Conservation (phyloP, 2,329 filamentous ascomycete species). For the Blumeriella jaapii region DNA sequence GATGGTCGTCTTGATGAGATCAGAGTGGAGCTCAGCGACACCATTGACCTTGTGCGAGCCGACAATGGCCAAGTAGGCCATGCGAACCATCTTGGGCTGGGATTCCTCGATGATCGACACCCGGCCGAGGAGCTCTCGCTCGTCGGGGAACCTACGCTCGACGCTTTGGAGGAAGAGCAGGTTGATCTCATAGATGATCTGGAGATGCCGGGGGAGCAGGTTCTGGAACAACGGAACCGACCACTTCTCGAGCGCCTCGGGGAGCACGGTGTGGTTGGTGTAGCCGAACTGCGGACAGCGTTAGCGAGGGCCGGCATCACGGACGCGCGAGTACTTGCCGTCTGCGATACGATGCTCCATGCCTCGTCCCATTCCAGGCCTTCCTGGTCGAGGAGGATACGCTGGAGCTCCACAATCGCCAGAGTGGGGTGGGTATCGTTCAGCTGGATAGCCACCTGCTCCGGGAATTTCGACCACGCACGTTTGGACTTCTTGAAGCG, state of each 20-base stretch:
- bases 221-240: conserved; percentile 87
- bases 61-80: conserved; percentile 91
- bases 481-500: conserved; percentile 97
- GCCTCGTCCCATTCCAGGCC: conserved; percentile 88
- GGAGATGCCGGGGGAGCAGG: conserved; percentile 82
- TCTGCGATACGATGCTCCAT: conserved; percentile 68
- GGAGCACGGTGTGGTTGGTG: conserved; percentile 96
- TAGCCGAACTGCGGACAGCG: conserved; percentile 57
- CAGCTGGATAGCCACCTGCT: conserved; percentile 92
- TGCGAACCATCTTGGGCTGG: conserved; percentile 94
- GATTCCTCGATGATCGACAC: conserved; percentile 99
- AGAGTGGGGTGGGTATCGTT: conserved; percentile 97
- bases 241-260: conserved; percentile 97
- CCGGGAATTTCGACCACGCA: conserved; percentile 82
- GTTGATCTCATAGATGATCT: conserved; percentile 99
- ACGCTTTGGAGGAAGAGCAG: conserved; percentile 83
- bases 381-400: conserved; percentile 81
- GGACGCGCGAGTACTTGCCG: conserved; percentile 34
- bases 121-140: conserved; percentile 70
- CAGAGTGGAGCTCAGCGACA: conserved; percentile 93
- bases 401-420: conserved; percentile 89
- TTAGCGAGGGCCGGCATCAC: conserved; percentile 2
- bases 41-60: conserved; percentile 99
- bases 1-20: conserved; percentile 97
- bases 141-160: conserved; percentile 80